Evolutionary conservation across 73 alveolate species (phyloP).

Genomic region (Uronychia setigera): DNA sequence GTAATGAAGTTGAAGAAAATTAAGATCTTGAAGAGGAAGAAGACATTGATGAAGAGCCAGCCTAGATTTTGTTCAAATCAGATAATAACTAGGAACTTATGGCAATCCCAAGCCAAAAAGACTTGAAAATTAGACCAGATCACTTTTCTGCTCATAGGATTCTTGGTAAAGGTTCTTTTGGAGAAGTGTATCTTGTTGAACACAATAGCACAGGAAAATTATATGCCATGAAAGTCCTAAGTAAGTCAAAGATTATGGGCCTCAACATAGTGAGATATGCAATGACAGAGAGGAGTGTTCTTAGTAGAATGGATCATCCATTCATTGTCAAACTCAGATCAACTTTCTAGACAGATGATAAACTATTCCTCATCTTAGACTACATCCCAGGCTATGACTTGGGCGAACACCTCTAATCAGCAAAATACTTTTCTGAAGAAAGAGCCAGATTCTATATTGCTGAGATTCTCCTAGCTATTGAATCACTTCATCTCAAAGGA

Average conservation of each 20-base stretch:
- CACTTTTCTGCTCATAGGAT: not conserved
- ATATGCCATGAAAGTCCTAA: conserved; percentile 65
- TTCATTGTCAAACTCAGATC: too few relatives aligned
- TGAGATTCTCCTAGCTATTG: conserved; percentile 86
- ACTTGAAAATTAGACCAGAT: not conserved
- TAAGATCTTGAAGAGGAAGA: not conserved
- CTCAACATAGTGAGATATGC: conserved; percentile 8
- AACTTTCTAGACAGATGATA: conserved; percentile 70
- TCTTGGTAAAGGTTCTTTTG: conserved; percentile 62
- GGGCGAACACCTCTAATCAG: conserved; percentile 25
- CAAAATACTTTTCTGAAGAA: conserved; percentile 70
- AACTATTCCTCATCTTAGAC: conserved; percentile 91
- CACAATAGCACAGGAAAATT: conserved; percentile 52
- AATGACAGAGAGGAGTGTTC: conserved; percentile 17
- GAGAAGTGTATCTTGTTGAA: conserved; percentile 57
- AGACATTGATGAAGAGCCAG: too few relatives aligned
- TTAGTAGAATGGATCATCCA: conserved; percentile 37
- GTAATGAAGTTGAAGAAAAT: not conserved
- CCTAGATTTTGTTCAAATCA: too few relatives aligned
- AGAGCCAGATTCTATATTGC: conserved; percentile 88
- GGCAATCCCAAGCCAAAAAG: not conserved
- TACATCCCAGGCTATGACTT: conserved; percentile 95
- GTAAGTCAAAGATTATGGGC: conserved; percentile 29
- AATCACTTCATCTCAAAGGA: conserved; percentile 88
- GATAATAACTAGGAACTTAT: not conserved